Conservation (phyloP, 345 rosid species). For the Eucalyptus erythrocorys region DNA sequence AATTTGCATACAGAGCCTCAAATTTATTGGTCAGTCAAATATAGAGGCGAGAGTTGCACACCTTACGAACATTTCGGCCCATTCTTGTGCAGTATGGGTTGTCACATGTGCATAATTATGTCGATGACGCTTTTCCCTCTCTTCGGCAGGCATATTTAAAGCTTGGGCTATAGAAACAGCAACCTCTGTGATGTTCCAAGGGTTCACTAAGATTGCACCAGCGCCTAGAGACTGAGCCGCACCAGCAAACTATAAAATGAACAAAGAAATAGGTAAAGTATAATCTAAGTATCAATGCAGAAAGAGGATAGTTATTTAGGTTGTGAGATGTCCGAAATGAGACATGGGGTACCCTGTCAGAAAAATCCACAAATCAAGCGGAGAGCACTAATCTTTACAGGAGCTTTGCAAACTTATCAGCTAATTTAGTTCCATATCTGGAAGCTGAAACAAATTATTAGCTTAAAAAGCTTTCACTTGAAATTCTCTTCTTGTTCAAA, state of each 20-base stretch:
- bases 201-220: constrained; percentile 96
- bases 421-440: not conserved
- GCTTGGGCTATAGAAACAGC: constrained; percentile 90
- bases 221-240: constrained; percentile 99
- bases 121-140: constrained; percentile 83
- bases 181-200: constrained; percentile 99
- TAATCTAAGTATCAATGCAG: not conserved
- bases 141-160: constrained; percentile 65
- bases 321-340: not conserved
- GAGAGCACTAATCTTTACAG: not conserved
- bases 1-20: not conserved
- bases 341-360: not conserved
- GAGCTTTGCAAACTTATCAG: not conserved
- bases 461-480: not conserved
- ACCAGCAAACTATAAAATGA: constrained; percentile 75
- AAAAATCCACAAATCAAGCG: not conserved
- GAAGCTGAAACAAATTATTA: not conserved
- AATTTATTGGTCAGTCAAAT: not conserved
- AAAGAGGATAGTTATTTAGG: not conserved
- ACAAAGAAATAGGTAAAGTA: not conserved
- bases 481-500: not conserved
- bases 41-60: not conserved
- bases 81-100: constrained; percentile 92
- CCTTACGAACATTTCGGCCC: constrained; percentile 99
- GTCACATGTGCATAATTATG: constrained; percentile 77